Percentiles rank a stretch among this genome's conserved stretches.
Conservation (phyloP, 495 filamentous ascomycete species). For the Penicillium pulvis region DNA sequence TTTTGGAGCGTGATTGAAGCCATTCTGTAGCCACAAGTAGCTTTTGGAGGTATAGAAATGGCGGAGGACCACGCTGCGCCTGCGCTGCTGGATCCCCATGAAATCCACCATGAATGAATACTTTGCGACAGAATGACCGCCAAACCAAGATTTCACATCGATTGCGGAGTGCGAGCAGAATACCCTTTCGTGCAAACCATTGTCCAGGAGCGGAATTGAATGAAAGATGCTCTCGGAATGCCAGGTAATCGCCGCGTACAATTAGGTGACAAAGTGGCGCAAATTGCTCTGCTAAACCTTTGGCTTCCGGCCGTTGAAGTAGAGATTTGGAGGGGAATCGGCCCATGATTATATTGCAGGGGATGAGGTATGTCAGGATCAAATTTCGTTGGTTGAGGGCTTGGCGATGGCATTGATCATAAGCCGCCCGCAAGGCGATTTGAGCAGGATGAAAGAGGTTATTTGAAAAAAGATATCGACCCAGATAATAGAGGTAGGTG, state of each 20-base stretch:
- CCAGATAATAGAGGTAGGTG: slow-evolving; percentile 93
- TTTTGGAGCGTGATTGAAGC: slow-evolving; percentile 38
- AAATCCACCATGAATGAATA: slow-evolving; percentile 66
- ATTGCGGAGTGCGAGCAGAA: slow-evolving; percentile 71
- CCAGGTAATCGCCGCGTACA: slow-evolving; percentile 72
- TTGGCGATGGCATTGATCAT: slow-evolving; percentile 69
- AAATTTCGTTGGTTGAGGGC: slow-evolving; percentile 71
- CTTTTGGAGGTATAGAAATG: slow-evolving; percentile 46
- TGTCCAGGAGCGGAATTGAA: slow-evolving; percentile 46
- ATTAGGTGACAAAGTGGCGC: slow-evolving; percentile 74
- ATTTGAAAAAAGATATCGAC: slow-evolving; percentile 82
- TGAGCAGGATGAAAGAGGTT: slow-evolving; percentile 77
- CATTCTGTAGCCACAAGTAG: slow-evolving; percentile 41
- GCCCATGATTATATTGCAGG: slow-evolving; percentile 80
- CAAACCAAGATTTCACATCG: slow-evolving; percentile 80
- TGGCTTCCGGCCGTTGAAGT: slow-evolving; percentile 70
- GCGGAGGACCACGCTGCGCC: slow-evolving; percentile 45
- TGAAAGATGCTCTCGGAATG: slow-evolving; percentile 69
- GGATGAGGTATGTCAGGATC: slow-evolving; percentile 83
- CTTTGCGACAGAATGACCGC: slow-evolving; percentile 77
- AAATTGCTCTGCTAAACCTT: slow-evolving; percentile 70
- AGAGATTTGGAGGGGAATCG: slow-evolving; percentile 74
- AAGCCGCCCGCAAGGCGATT: slow-evolving; percentile 73
- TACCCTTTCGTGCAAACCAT: slow-evolving; percentile 78
- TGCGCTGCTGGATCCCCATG: slow-evolving; percentile 45